Evolutionary conservation across 768 basidiomycete genomes (phyloP).

Genomic region (Postia placenta): DNA sequence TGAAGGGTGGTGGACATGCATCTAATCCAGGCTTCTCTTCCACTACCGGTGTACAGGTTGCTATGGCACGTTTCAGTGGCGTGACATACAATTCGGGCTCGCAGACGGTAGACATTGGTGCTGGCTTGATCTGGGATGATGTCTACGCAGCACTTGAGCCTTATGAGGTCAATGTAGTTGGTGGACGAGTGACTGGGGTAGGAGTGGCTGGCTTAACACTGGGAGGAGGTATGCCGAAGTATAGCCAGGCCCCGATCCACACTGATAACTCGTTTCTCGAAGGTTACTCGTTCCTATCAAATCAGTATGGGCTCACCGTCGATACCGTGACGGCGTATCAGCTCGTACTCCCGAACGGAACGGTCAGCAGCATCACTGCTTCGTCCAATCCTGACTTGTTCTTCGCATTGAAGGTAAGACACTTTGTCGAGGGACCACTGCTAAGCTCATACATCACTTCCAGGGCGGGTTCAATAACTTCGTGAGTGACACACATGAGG

Average conservation of each 20-base stretch:
- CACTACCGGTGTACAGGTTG: slow-evolving; percentile 28
- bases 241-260: background rate
- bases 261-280: background rate
- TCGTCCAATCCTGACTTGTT: slow-evolving; percentile 32
- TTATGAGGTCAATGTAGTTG: slow-evolving; percentile 44
- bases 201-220: slow-evolving; percentile 30
- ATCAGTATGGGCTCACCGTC: slow-evolving; percentile 51
- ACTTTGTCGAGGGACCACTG: background rate
- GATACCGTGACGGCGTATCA: slow-evolving; percentile 51
- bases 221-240: slow-evolving; percentile 41
- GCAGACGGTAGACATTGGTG: background rate
- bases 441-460: background rate
- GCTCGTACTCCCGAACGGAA: slow-evolving; percentile 51
- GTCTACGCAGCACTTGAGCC: slow-evolving; percentile 39
- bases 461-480: slow-evolving; percentile 64
- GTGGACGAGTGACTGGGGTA: slow-evolving; percentile 48
- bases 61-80: slow-evolving; percentile 24
- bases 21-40: slow-evolving; percentile 30
- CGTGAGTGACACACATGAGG: slow-evolving; percentile 18
- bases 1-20: slow-evolving; percentile 30
- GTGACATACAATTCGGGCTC: background rate
- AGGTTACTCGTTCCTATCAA: slow-evolving; percentile 63
- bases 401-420: slow-evolving; percentile 42
- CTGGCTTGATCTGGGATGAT: too few relatives aligned
- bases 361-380: slow-evolving; percentile 29